These are phyloP conservation scores for Persicaria tinctoria DNA, from an alignment of 148 eudicot genomes.

Conservation along the genomic window DNA sequence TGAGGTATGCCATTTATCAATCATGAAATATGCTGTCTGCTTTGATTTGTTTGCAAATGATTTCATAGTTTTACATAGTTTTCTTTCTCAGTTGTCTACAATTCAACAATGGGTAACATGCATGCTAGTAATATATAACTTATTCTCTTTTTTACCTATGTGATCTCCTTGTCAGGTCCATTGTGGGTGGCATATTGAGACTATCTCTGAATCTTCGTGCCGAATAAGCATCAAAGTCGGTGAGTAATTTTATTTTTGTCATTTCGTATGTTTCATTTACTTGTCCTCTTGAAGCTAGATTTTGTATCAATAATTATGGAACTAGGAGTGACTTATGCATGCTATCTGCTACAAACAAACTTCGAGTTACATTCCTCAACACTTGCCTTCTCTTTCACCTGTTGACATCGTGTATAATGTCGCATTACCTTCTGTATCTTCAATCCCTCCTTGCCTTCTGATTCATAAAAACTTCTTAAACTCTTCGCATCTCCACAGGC, in stretches of 20 bases:
- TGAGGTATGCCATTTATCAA: conserved; percentile 45
- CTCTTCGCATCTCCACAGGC: conserved; percentile 35
- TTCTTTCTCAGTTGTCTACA: not conserved
- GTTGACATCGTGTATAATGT: not conserved
- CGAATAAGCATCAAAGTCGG: conserved; percentile 60
- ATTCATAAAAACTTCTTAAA: not conserved
- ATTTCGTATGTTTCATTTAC: not conserved
- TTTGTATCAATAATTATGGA: not conserved
- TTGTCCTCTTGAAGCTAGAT: not conserved
- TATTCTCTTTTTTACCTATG: too few relatives aligned
- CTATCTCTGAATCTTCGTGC: conserved; percentile 50
- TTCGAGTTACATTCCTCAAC: not conserved
- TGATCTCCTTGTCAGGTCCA: conserved; percentile 37
- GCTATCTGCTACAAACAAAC: too few relatives aligned
- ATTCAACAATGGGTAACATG: not conserved
- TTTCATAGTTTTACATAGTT: not conserved
- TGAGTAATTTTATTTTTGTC: conserved; percentile 20
- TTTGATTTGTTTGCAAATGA: not conserved
- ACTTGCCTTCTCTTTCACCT: not conserved
- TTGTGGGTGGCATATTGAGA: conserved; percentile 56
- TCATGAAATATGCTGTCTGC: not conserved
- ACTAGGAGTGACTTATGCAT: not conserved
- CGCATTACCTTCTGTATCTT: too few relatives aligned
- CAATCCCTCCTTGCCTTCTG: not conserved
- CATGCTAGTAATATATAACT: not conserved